phyloP scores from a whole-genome alignment of 2,329 filamentous ascomycete genomes.

The Ophiostoma triangulosporum region DNA sequence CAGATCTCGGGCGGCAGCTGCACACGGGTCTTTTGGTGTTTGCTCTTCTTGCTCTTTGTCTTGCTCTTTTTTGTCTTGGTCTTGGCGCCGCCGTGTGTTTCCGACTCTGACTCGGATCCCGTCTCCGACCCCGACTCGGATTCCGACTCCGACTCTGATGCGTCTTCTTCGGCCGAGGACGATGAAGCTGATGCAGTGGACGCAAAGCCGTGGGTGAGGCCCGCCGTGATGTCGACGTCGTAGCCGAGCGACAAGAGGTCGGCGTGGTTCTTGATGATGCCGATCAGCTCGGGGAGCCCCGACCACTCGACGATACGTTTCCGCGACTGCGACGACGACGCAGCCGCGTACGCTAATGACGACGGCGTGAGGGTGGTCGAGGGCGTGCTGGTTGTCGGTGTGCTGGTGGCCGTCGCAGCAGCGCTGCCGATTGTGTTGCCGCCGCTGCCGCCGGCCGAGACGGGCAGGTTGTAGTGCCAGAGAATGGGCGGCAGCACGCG shows the following conservation, averaged over 20 bases:
- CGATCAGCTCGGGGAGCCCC: constrained; percentile 56
- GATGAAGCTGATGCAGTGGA: background rate
- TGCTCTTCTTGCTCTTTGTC: background rate
- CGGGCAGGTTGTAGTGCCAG: constrained; percentile 51
- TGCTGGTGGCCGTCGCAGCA: background rate
- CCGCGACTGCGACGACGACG: background rate
- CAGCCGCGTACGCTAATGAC: background rate
- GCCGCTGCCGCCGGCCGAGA: constrained; percentile 9
- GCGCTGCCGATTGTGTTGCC: constrained; percentile 19
- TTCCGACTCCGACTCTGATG: background rate
- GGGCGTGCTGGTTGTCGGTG: background rate
- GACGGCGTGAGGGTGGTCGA: background rate
- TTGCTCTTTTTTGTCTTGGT: background rate
- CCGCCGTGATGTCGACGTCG: constrained; percentile 45
- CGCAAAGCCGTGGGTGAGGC: background rate
- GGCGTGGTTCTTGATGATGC: constrained; percentile 63
- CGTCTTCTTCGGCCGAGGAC: background rate
- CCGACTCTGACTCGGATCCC: background rate
- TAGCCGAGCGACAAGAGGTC: constrained; percentile 61
- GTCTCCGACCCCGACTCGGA: constrained; percentile 8
- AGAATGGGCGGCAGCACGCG: constrained; percentile 67
- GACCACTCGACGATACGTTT: constrained; percentile 45
- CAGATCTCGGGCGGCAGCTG: constrained; percentile 74
- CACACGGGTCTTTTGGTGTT: background rate
- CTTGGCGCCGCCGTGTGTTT: background rate